Evolutionary conservation across 306 rosid genomes (phyloP), one percentile per base, ranked within the genome.

Genomic region (Cucurbita moschata): DNA sequence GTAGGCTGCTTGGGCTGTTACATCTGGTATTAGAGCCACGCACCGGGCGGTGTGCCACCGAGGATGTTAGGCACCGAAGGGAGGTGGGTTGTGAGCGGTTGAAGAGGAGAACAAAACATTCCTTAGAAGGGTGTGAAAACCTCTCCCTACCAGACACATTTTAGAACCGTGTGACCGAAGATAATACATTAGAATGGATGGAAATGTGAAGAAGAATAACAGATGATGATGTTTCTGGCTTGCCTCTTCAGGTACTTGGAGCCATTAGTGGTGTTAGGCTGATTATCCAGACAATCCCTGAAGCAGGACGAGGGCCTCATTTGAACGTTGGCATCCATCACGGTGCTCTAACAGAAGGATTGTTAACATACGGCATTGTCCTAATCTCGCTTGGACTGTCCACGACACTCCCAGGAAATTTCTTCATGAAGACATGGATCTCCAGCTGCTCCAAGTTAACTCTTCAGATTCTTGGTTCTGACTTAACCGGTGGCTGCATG

Each of bases 351-450:
- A 89, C 90, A 8, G 92, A 94, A 84, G 97, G 98, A 35, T 19
- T 94, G 51, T 87, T 94, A 43, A 78, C 98, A 15, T 94, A 82
- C 71, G 76, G 77, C 19, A 84, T 89, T 52, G 96, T 89, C 39
- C 76, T 49, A 8, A 83, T 94, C 71, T 90, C 96, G 8, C 97
- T 85, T 3, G 88, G 82, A 21, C 92, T 94, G 16, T 51, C 87
- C 42, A 78, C 63, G 37, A 94, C 86, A 78, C 65, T 89, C 52
- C 84, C 78, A 3, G 89, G 80, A 74, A 83, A 76, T 76, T 94
- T 89, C 85, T 83, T 87, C 87, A 89, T 75, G 88, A 94, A 91
- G 87, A 94, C 97, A 49, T 94, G 99, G 99, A 94, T 94, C 77
- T 87, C 96, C 69, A 89, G 97, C 77, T 78, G 91, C 84, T 91